Conservation (phyloP, 2,329 filamentous ascomycete species). For the Colletotrichum sp. region DNA sequence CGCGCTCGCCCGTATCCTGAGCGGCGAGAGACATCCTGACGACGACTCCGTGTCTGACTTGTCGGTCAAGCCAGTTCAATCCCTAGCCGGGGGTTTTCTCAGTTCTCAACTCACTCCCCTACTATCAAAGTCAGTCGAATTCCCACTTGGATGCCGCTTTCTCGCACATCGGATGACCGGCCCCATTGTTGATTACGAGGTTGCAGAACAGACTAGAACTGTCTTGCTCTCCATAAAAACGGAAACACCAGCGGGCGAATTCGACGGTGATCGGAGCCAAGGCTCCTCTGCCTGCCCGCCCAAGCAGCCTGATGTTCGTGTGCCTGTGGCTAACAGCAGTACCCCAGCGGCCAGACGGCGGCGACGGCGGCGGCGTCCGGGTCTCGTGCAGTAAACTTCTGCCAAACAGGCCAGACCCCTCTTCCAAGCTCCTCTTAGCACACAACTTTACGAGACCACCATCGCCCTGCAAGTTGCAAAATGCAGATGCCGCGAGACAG, state of each 20-base stretch:
- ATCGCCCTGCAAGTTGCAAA: neutral
- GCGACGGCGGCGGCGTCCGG: neutral
- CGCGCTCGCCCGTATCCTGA: neutral
- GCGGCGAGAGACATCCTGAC: slow-evolving; percentile 3
- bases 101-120: neutral
- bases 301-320: neutral
- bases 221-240: slow-evolving; percentile 14
- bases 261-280: neutral
- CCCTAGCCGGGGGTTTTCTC: neutral
- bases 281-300: neutral
- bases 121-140: neutral
- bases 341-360: neutral
- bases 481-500: neutral
- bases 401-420: slow-evolving; percentile 4
- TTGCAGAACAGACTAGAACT: slow-evolving; percentile 11
- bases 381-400: slow-evolving; percentile 2
- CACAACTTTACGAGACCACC: slow-evolving; percentile 13
- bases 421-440: neutral
- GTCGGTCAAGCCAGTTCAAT: neutral
- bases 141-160: slow-evolving; percentile 5
- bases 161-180: slow-evolving; percentile 11
- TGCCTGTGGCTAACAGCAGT: neutral
- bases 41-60: neutral
- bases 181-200: slow-evolving; percentile 20
- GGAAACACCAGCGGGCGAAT: neutral